phyloP scores from a whole-genome alignment of 495 filamentous ascomycete genomes.

The Neohortaea acidophila region DNA sequence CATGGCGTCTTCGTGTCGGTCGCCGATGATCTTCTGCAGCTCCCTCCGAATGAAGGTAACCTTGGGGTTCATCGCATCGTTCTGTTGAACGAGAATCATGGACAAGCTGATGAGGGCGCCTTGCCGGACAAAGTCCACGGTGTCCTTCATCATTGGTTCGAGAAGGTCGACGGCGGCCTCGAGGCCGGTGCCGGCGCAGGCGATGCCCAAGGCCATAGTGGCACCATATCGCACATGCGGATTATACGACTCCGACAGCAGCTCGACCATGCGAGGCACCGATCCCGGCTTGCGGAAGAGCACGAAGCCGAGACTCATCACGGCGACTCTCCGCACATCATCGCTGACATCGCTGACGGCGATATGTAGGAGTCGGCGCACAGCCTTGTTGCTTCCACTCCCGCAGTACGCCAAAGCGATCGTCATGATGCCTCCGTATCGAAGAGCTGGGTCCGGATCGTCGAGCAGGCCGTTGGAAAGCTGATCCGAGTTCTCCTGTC shows the following conservation, averaged over 20 bases:
- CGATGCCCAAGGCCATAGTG: slow-evolving; percentile 95
- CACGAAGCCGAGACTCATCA: slow-evolving; percentile 97
- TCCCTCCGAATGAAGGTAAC: slow-evolving; percentile 49
- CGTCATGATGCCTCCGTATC: slow-evolving; percentile 99
- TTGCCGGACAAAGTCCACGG: slow-evolving; percentile 94
- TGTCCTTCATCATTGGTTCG: slow-evolving; percentile 99
- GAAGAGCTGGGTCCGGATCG: slow-evolving; percentile 82
- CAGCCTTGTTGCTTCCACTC: slow-evolving; percentile 94
- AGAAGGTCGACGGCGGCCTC: slow-evolving; percentile 94
- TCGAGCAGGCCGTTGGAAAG: slow-evolving; percentile 84
- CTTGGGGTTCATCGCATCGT: slow-evolving; percentile 56
- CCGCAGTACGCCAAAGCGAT: slow-evolving; percentile 95
- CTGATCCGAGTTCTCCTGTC: slow-evolving; percentile 86
- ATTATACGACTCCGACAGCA: slow-evolving; percentile 95
- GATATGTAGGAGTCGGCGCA: slow-evolving; percentile 89
- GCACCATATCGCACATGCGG: slow-evolving; percentile 97
- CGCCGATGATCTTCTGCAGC: slow-evolving; percentile 62
- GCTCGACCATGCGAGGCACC: slow-evolving; percentile 97
- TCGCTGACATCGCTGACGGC: slow-evolving; percentile 98
- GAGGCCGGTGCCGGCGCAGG: slow-evolving; percentile 88
- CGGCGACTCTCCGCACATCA: slow-evolving; percentile 90
- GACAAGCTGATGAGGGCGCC: slow-evolving; percentile 87
- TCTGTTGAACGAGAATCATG: slow-evolving; percentile 98
- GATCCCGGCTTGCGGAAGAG: slow-evolving; percentile 95
- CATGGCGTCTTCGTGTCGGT: slow-evolving; percentile 98